These are phyloP conservation scores for Alternaria gaisen DNA, from an alignment of 2,329 filamentous ascomycete species.

Conservation along the genomic window DNA sequence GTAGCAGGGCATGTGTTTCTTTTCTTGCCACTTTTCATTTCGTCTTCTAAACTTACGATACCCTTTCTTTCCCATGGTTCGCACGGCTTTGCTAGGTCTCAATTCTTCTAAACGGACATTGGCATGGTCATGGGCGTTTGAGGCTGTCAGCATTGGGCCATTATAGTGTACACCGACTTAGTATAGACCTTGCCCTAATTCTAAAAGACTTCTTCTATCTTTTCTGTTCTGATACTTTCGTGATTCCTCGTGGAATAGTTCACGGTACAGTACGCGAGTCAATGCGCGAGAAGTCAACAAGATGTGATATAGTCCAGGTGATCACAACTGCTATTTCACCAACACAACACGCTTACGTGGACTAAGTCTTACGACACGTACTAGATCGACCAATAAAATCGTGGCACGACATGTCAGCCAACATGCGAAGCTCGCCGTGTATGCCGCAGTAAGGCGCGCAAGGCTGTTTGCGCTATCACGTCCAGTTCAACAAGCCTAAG, in stretches of 20 bases:
- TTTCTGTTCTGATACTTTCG: not conserved
- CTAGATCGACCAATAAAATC: constrained; percentile 3
- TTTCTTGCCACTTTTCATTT: constrained; percentile 4
- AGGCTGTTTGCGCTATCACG: not conserved
- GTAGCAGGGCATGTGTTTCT: not conserved
- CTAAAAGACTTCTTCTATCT: not conserved
- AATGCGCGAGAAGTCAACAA: not conserved
- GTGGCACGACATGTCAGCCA: constrained; percentile 7
- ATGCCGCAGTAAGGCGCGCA: constrained; percentile 5
- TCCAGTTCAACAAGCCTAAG: not conserved
- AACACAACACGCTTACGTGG: constrained; percentile 2
- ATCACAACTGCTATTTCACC: constrained; percentile 12
- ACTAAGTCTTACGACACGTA: not conserved
- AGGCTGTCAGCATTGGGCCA: not conserved
- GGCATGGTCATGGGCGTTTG: constrained; percentile 8
- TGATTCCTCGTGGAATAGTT: not conserved
- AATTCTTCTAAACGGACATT: not conserved
- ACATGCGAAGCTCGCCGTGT: not conserved
- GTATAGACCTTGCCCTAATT: not conserved
- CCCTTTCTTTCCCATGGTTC: constrained; percentile 15
- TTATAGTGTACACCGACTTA: not conserved
- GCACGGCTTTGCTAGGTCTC: not conserved
- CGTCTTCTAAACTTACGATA: constrained; percentile 19
- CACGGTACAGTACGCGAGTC: not conserved
- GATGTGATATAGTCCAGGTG: not conserved